These are phyloP conservation scores for Pelargonium citronellum DNA, from an alignment of 441 rosid genomes.

Conservation along the genomic window DNA sequence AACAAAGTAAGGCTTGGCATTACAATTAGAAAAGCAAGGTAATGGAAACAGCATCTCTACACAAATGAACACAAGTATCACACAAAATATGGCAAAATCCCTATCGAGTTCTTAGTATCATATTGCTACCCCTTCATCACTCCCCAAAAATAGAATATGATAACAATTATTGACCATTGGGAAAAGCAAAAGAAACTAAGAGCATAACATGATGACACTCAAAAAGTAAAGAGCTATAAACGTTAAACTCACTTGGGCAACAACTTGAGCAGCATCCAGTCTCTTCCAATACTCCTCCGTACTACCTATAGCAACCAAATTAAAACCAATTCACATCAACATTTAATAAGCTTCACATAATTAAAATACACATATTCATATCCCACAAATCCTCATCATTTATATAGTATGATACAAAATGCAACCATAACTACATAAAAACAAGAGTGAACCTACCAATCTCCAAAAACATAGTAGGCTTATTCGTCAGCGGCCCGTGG, in stretches of 20 bases:
- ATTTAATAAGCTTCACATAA: not conserved
- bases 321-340: not conserved
- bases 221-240: slow-evolving; percentile 13
- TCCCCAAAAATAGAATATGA: not conserved
- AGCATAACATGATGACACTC: not conserved
- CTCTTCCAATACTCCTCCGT: slow-evolving; percentile 88
- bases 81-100: not conserved
- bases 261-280: slow-evolving; percentile 73
- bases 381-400: not conserved
- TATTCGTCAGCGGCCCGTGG: slow-evolving; percentile 70
- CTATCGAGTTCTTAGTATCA: not conserved
- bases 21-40: not conserved
- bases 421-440: not conserved
- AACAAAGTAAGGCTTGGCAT: not conserved
- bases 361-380: not conserved
- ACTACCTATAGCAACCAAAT: slow-evolving; percentile 48
- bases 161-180: not conserved
- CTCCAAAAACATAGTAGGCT: slow-evolving; percentile 75
- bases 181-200: not conserved
- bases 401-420: not conserved
- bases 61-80: not conserved
- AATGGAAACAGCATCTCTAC: not conserved
- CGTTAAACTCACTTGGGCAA: slow-evolving; percentile 62
- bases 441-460: slow-evolving; percentile 42
- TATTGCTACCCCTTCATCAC: not conserved